Evolutionary conservation across 768 basidiomycete species (phyloP).

Genomic region (Mrakia gelida): DNA sequence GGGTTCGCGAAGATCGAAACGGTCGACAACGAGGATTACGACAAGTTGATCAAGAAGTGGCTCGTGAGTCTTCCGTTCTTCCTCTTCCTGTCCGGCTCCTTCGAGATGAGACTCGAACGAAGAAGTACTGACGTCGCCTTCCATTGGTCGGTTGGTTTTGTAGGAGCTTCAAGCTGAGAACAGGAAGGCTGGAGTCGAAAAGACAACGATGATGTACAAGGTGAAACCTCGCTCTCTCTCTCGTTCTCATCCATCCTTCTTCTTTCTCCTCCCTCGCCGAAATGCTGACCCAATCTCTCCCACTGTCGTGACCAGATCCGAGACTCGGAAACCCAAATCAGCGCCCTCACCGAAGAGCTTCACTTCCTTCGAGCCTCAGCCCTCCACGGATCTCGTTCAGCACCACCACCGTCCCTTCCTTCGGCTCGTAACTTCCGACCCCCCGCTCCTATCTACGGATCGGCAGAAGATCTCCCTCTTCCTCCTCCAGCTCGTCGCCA

Average conservation of each 20-base stretch:
- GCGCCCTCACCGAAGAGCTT: slow-evolving; percentile 29
- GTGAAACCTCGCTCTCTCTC: neutral
- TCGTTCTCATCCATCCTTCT: neutral
- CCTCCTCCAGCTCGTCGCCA: slow-evolving; percentile 20
- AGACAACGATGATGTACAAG: slow-evolving; percentile 22
- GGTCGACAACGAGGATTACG: slow-evolving; percentile 24
- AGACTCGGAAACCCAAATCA: slow-evolving; percentile 17
- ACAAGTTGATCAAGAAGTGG: slow-evolving; percentile 31
- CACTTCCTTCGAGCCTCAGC: slow-evolving; percentile 26
- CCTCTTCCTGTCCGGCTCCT: neutral
- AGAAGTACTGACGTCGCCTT: neutral
- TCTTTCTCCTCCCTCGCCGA: neutral
- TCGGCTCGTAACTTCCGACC: neutral
- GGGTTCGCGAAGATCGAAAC: slow-evolving; percentile 27
- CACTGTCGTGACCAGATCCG: slow-evolving; percentile 3
- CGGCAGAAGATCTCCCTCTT: neutral
- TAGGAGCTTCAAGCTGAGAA: slow-evolving; percentile 30
- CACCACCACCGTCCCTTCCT: neutral
- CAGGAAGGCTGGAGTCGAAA: slow-evolving; percentile 22
- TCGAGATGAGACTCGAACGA: too few species aligned
- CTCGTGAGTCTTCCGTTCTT: slow-evolving; percentile 2
- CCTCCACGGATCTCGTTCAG: slow-evolving; percentile 12
- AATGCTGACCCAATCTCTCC: neutral
- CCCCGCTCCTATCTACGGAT: neutral
- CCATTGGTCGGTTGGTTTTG: neutral